phyloP scores from a whole-genome alignment of 2,329 filamentous ascomycete species.

The Nigrospora osmanthi region DNA sequence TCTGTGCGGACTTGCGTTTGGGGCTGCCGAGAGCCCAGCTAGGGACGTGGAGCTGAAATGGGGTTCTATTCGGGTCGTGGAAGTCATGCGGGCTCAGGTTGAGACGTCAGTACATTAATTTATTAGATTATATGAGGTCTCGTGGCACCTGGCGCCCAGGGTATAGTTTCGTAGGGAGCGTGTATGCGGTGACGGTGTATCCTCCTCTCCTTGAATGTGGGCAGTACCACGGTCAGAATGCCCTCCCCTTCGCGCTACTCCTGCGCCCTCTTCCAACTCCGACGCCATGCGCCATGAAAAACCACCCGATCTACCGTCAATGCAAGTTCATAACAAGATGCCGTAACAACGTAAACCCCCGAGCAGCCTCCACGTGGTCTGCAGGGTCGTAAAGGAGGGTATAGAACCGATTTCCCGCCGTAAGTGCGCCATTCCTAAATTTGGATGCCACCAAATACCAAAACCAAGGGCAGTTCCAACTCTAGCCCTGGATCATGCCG shows the following conservation, averaged over 20 bases:
- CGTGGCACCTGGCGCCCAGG: neutral
- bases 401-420: neutral
- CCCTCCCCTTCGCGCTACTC: neutral
- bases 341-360: conserved; percentile 1
- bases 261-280: neutral
- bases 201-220: neutral
- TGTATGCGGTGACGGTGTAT: neutral
- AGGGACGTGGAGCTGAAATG: too few relatives aligned
- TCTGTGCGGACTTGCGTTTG: too few relatives aligned
- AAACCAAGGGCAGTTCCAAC: neutral
- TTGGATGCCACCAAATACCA: neutral
- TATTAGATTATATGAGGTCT: neutral
- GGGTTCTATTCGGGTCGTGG: too few relatives aligned
- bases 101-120: neutral
- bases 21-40: too few relatives aligned
- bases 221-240: too few relatives aligned
- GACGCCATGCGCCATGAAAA: too few relatives aligned
- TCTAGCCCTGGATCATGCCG: too few relatives aligned
- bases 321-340: neutral
- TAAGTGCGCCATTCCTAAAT: neutral
- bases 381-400: conserved; percentile 1
- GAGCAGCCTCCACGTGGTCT: neutral
- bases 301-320: neutral
- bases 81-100: too few relatives aligned
- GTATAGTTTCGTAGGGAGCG: neutral